Conservation (phyloP, 176 grass and related monocot genomes). For the Thinopyrum elongatum region DNA sequence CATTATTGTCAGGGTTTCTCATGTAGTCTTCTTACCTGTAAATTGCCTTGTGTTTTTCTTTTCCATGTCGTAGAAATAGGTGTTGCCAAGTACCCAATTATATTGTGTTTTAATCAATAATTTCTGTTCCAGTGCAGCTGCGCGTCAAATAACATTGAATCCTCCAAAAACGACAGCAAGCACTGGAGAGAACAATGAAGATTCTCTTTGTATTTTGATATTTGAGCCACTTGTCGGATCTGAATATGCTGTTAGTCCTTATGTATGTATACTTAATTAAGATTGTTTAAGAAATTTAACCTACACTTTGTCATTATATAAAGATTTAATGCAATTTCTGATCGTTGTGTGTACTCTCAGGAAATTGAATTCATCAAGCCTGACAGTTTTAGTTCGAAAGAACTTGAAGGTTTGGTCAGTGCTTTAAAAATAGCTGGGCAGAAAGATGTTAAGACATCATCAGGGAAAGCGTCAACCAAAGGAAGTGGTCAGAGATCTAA, state of each 20-base stretch:
- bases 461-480: conserved; percentile 44
- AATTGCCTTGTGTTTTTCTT: conserved; percentile 5
- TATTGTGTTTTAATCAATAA: conserved; percentile 28
- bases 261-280: conserved; percentile 12
- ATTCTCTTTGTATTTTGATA: conserved; percentile 66
- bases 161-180: conserved; percentile 37
- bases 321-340: background rate
- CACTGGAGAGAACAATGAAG: conserved; percentile 37
- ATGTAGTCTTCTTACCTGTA: conserved; percentile 6
- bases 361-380: conserved; percentile 84
- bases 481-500: conserved; percentile 53
- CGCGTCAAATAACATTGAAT: conserved; percentile 66
- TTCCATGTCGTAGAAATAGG: background rate
- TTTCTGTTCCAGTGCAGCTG: conserved; percentile 76
- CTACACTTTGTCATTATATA: background rate
- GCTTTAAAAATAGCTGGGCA: conserved; percentile 67
- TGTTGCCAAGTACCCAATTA: background rate
- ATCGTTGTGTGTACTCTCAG: conserved; percentile 32
- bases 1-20: conserved; percentile 1
- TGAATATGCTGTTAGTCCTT: conserved; percentile 61
- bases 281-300: background rate
- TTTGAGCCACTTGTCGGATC: conserved; percentile 69
- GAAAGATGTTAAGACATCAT: conserved; percentile 55
- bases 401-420: conserved; percentile 73
- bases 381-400: conserved; percentile 62